A percentile compares a stretch with the other conserved stretches of the same genome.
Conservation (phyloP, 1,284 basidiomycete species). For the Ceratorhiza oryzae-sativae region DNA sequence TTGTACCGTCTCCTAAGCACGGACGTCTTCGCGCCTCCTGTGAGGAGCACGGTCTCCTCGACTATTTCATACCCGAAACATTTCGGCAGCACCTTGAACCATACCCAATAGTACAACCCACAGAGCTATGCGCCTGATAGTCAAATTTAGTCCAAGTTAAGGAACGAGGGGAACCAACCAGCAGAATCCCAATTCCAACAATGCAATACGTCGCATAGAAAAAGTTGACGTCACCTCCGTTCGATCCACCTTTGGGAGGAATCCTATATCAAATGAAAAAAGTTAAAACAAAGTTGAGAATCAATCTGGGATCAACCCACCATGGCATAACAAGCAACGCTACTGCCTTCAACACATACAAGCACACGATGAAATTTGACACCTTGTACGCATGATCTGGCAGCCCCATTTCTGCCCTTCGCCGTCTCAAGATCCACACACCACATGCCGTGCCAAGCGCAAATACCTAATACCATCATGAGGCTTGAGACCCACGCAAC, state of each 20-base stretch:
- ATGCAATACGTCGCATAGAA: slow-evolving; percentile 52
- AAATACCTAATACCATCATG: slow-evolving; percentile 50
- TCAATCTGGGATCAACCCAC: slow-evolving; percentile 48
- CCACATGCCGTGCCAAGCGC: slow-evolving; percentile 53
- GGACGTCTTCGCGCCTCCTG: slow-evolving; percentile 47
- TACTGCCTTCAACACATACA: slow-evolving; percentile 54
- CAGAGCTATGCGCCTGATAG: slow-evolving; percentile 43
- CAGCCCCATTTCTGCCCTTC: slow-evolving; percentile 49
- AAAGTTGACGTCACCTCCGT: slow-evolving; percentile 48
- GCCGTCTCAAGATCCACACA: slow-evolving; percentile 55
- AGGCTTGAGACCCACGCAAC: background rate
- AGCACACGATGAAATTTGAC: slow-evolving; percentile 52
- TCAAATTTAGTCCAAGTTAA: background rate
- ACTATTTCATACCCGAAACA: slow-evolving; percentile 50
- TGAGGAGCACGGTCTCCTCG: slow-evolving; percentile 47
- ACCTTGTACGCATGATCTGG: slow-evolving; percentile 53
- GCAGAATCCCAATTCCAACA: slow-evolving; percentile 48
- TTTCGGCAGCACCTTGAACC: slow-evolving; percentile 50
- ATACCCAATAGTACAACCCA: slow-evolving; percentile 51
- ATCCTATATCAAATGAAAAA: slow-evolving; percentile 46
- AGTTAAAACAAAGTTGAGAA: background rate
- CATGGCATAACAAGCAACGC: slow-evolving; percentile 60
- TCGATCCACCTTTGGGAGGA: slow-evolving; percentile 48
- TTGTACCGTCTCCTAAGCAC: slow-evolving; percentile 6
- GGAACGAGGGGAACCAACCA: slow-evolving; percentile 5